Conservation (phyloP, 1,139 yeast genomes). For the Debaryomyces fabryi region DNA sequence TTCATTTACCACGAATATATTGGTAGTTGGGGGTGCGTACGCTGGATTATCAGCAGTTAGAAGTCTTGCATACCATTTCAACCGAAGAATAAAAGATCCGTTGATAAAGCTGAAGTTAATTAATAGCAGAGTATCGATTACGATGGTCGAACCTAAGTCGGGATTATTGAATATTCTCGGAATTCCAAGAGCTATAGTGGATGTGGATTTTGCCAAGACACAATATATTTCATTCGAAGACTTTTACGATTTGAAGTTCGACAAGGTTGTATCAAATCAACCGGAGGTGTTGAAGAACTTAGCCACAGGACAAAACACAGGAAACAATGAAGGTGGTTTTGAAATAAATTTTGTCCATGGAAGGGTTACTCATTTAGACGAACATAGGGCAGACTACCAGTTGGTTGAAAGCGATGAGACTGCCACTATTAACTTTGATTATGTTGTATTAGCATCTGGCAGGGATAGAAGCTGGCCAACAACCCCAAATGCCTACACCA, state of each 20-base stretch:
- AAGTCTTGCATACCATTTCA: conserved; percentile 34
- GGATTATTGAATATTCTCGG: conserved; percentile 50
- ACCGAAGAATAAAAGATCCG: conserved; percentile 5
- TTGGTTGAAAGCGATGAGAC: conserved; percentile 15
- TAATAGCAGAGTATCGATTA: conserved; percentile 21
- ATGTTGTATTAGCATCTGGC: conserved; percentile 46
- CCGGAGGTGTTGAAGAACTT: conserved; percentile 6
- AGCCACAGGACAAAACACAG: neutral
- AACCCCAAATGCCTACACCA: conserved; percentile 39
- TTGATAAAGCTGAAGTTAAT: conserved; percentile 3
- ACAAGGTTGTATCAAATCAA: conserved; percentile 24
- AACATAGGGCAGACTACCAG: conserved; percentile 19
- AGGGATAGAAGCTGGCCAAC: conserved; percentile 50
- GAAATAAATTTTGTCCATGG: conserved; percentile 36
- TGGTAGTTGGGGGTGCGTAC: conserved; percentile 56
- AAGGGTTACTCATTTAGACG: conserved; percentile 25
- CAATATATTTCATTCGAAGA: conserved; percentile 35
- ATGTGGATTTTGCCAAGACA: conserved; percentile 41
- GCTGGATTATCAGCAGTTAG: conserved; percentile 51
- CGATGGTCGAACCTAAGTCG: conserved; percentile 45
- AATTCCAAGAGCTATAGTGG: conserved; percentile 44
- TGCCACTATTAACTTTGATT: conserved; percentile 37
- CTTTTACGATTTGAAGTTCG: conserved; percentile 27
- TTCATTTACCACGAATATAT: conserved; percentile 30
- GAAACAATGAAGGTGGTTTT: conserved; percentile 16